Evolutionary conservation across 129 eudicot genomes (phyloP), one percentile per base, ranked within the genome.

Genomic region (Centella asiatica): DNA sequence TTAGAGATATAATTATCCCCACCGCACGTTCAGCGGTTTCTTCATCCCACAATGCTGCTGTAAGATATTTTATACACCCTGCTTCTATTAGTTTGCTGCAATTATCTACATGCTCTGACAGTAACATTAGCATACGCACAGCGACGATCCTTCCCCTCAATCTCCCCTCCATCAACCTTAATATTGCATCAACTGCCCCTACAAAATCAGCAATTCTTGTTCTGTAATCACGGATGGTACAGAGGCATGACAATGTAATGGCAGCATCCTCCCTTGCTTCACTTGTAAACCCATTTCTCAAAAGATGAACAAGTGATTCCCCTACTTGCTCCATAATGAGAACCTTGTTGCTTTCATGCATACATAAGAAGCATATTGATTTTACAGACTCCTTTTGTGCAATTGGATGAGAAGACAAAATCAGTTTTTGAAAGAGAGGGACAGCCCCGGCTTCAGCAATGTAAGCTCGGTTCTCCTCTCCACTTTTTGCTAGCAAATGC

Each of bases 381-480:
- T 40, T 40, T 13, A 40, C 18, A 40, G 46, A 40, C 2, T 10
- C 14, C 46, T 13, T 18, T 40, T 40, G 46, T 14, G 46, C 19
- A 42, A 42, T 4, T 42, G 46, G 31, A 50, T 24, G 17, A 19
- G 2, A 15, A 55, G 37, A 55, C 14, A 18, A 55, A 55, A 55
- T 39, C 11, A 55, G 39, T 55, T 12, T 31, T 55, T 55, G 36
- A 55, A 55, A 23, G 36, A 13, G 39, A 18, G 39, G 39, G 9
- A 55, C 15, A 17, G 39, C 25, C 19, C 37, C 61, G n/a, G 37
- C 61, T 55, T 55, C 61, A 55, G 39, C 61, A 26, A 55, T 29
- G 22, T 55, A 29, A 26, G 11, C 61, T 5, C 6, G 19, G 39
- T 28, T 55, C 37, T 55, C 61, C 12, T 55, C 18, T 29, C 61